These are phyloP conservation scores for Prunus yedoensis DNA, from an alignment of 331 rosid species.

Conservation along the genomic window DNA sequence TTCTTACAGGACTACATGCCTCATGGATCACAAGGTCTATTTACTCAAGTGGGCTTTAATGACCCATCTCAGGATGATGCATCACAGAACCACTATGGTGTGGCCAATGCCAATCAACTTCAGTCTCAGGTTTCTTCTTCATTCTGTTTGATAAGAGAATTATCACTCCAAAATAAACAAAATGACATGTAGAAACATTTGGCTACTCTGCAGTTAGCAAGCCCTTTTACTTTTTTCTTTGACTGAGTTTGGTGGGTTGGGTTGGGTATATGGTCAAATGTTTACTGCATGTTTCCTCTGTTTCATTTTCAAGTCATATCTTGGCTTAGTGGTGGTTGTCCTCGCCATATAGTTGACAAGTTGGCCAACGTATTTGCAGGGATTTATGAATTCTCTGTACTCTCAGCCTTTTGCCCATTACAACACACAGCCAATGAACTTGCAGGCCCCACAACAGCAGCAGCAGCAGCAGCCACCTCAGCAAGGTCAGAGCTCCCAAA, in stretches of 20 bases:
- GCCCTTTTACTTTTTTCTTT: background rate
- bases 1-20: conserved; percentile 80
- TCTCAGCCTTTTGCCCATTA: conserved; percentile 97
- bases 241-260: conserved; percentile 1
- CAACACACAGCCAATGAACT: conserved; percentile 85
- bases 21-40: conserved; percentile 92
- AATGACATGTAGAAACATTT: too few species aligned
- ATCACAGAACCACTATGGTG: conserved; percentile 74
- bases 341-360: background rate
- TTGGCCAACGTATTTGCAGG: conserved; percentile 43
- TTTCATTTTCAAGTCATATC: background rate
- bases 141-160: too few species aligned
- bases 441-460: conserved; percentile 84
- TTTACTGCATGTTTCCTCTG: background rate
- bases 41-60: conserved; percentile 87
- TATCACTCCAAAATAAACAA: too few species aligned
- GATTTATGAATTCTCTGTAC: conserved; percentile 81
- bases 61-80: conserved; percentile 94
- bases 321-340: background rate
- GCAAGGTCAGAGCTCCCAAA: conserved; percentile 85
- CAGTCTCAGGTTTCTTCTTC: conserved; percentile 84
- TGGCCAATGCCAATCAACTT: conserved; percentile 74
- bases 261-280: background rate
- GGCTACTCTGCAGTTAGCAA: background rate
- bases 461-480: conserved; percentile 85